A percentile compares a stretch with the other conserved stretches of the same genome.
Conservation (phyloP, 805 yeast species). For the Ogataea minuta region DNA sequence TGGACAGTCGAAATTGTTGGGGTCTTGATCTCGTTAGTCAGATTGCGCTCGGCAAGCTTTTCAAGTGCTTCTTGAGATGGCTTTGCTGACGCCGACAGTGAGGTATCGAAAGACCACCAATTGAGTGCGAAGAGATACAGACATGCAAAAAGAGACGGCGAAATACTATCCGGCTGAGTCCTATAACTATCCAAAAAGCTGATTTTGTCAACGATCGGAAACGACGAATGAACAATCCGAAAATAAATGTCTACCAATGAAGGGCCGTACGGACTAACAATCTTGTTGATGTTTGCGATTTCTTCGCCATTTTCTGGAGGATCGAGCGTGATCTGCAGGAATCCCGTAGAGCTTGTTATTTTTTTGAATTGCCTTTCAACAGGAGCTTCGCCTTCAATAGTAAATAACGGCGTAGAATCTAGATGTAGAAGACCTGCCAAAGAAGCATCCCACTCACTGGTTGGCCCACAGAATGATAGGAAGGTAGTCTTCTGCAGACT, state of each 20-base stretch:
- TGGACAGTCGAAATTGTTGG: slow-evolving; percentile 30
- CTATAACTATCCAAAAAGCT: slow-evolving; percentile 78
- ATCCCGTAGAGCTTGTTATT: slow-evolving; percentile 6
- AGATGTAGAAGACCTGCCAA: background rate
- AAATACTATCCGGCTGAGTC: slow-evolving; percentile 72
- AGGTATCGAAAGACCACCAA: slow-evolving; percentile 56
- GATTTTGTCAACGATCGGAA: slow-evolving; percentile 77
- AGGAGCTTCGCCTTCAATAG: slow-evolving; percentile 1
- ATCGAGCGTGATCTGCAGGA: slow-evolving; percentile 5
- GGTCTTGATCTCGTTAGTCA: slow-evolving; percentile 10
- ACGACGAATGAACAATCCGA: slow-evolving; percentile 74
- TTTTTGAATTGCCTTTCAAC: slow-evolving; percentile 8
- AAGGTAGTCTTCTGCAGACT: background rate
- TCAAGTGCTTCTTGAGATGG: slow-evolving; percentile 18
- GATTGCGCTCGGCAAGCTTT: slow-evolving; percentile 26
- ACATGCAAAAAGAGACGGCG: slow-evolving; percentile 79
- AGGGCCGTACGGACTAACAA: slow-evolving; percentile 78
- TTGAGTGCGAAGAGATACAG: slow-evolving; percentile 76
- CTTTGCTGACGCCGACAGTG: slow-evolving; percentile 9
- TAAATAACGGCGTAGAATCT: background rate
- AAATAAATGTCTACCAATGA: slow-evolving; percentile 61
- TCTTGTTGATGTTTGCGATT: slow-evolving; percentile 64
- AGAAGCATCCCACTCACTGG: slow-evolving; percentile 17
- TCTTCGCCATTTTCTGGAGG: background rate
- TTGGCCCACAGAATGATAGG: slow-evolving; percentile 9